phyloP scores from a whole-genome alignment of 1,139 yeast species.

The Debaryomyces subglobosus region DNA sequence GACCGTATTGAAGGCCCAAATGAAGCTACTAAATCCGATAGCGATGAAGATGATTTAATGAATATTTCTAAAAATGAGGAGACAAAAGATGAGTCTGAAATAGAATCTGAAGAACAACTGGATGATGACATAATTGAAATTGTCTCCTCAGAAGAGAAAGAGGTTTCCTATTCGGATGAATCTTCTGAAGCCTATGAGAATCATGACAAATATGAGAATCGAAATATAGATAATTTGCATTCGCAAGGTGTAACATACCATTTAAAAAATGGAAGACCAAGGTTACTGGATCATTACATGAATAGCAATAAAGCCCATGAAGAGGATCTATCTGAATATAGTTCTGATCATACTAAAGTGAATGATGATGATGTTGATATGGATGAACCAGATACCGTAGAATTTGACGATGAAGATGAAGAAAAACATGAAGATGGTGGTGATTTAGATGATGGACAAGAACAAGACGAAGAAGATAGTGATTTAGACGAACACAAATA shows the following conservation, averaged over 20 bases:
- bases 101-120: neutral
- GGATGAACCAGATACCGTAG: slow-evolving; percentile 17
- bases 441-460: slow-evolving; percentile 12
- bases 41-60: neutral
- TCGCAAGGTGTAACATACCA: neutral
- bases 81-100: slow-evolving; percentile 6
- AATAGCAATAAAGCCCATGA: slow-evolving; percentile 11
- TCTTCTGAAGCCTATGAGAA: slow-evolving; percentile 13
- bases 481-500: slow-evolving; percentile 15
- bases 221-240: slow-evolving; percentile 5
- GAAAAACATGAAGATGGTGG: slow-evolving; percentile 22
- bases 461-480: slow-evolving; percentile 22
- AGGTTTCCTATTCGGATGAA: neutral
- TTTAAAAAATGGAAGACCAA: slow-evolving; percentile 3
- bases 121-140: slow-evolving; percentile 8
- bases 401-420: slow-evolving; percentile 23
- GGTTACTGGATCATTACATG: slow-evolving; percentile 1
- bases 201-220: slow-evolving; percentile 13
- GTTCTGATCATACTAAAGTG: neutral
- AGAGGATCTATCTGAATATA: slow-evolving; percentile 11
- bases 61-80: neutral
- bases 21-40: neutral
- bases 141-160: slow-evolving; percentile 1
- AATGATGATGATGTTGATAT: neutral
- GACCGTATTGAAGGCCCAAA: neutral